phyloP scores from a whole-genome alignment of 805 yeast species.

The Blastobotrys muscicola region DNA sequence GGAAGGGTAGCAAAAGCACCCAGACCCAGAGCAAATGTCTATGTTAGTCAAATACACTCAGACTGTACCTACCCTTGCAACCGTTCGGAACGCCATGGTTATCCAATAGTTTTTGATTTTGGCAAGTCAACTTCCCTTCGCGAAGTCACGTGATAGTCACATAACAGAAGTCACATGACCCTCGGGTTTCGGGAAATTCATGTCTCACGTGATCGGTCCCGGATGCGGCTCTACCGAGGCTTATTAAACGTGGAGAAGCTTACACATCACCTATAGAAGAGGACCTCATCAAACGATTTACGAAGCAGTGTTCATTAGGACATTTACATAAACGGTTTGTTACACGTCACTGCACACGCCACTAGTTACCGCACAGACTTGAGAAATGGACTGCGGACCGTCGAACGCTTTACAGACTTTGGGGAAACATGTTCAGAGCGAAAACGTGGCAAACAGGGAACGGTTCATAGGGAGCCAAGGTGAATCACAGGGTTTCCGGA shows the following conservation, averaged over 20 bases:
- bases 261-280: too few relatives aligned
- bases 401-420: slow-evolving; percentile 22
- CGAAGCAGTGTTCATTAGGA: too few relatives aligned
- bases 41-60: neutral
- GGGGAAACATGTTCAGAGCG: slow-evolving; percentile 18
- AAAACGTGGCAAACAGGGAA: slow-evolving; percentile 6
- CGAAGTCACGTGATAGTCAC: neutral
- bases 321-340: too few relatives aligned
- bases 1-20: slow-evolving; percentile 8
- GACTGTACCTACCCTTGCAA: slow-evolving; percentile 2
- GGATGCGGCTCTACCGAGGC: too few relatives aligned
- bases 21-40: slow-evolving; percentile 3
- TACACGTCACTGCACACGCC: too few relatives aligned
- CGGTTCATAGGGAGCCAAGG: slow-evolving; percentile 7
- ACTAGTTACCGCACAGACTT: too few relatives aligned
- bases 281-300: too few relatives aligned
- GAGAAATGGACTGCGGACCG: slow-evolving; percentile 19
- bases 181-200: too few relatives aligned
- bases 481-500: neutral
- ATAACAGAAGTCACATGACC: too few relatives aligned
- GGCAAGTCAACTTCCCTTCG: neutral
- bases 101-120: too few relatives aligned
- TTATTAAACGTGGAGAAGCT: too few relatives aligned
- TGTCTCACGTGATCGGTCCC: neutral
- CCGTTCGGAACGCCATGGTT: neutral